Conservation (phyloP, 2,329 filamentous ascomycete species). For the Fusarium domesticum region DNA sequence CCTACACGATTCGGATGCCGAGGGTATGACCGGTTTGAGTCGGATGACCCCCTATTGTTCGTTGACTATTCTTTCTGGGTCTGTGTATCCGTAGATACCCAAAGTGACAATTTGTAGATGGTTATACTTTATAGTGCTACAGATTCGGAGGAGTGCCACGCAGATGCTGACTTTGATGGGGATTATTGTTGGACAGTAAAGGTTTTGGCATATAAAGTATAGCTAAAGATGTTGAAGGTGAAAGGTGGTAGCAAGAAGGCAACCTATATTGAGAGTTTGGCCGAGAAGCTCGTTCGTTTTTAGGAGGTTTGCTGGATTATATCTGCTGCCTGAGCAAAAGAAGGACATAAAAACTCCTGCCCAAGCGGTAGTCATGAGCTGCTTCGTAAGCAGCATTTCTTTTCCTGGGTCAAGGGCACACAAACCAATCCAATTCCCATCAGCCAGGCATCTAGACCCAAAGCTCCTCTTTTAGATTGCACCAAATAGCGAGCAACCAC, state of each 20-base stretch:
- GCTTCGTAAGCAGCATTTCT: background rate
- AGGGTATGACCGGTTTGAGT: too few relatives aligned
- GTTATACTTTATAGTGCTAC: background rate
- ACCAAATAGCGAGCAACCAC: background rate
- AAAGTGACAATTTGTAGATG: constrained; percentile 1
- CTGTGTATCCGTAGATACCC: too few relatives aligned
- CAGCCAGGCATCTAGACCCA: constrained; percentile 3
- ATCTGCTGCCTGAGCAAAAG: constrained; percentile 1
- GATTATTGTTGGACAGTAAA: constrained; percentile 5
- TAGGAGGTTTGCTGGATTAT: background rate
- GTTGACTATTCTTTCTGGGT: too few relatives aligned
- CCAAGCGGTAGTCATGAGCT: constrained; percentile 4
- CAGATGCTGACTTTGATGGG: constrained; percentile 9
- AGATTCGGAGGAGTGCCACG: constrained; percentile 6
- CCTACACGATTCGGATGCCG: too few relatives aligned
- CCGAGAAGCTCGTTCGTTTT: background rate
- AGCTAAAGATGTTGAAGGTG: constrained; percentile 1
- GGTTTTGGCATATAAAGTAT: constrained; percentile 6
- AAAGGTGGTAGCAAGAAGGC: too few relatives aligned
- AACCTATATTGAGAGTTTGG: constrained; percentile 1
- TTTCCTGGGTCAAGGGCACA: too few relatives aligned
- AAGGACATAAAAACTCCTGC: background rate
- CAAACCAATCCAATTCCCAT: constrained; percentile 3
- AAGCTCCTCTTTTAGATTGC: background rate
- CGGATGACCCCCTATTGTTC: too few relatives aligned